phyloP scores from a whole-genome alignment of 352 stramenopile species.

The Pythium myriotylum region DNA sequence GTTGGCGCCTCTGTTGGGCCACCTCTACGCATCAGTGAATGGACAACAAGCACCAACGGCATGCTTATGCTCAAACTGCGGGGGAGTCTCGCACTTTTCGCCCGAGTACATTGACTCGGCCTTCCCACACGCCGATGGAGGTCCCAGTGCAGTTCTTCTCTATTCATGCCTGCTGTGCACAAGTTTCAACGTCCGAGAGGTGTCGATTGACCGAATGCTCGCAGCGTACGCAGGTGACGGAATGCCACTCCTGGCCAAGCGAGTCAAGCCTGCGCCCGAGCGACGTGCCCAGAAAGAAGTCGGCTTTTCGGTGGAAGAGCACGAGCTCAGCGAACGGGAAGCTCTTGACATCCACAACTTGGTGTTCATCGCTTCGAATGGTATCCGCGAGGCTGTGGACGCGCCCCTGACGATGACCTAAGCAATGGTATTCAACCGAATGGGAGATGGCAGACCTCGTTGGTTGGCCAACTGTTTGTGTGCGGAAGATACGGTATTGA shows the following conservation, averaged over 20 bases:
- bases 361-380: constrained; percentile 53
- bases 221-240: constrained; percentile 50
- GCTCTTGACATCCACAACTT: constrained; percentile 40
- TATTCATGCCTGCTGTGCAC: constrained; percentile 70
- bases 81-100: constrained; percentile 57
- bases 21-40: constrained; percentile 28
- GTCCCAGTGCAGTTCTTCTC: constrained; percentile 31
- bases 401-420: background rate
- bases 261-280: constrained; percentile 33
- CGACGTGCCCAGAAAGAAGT: constrained; percentile 36
- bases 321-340: constrained; percentile 34
- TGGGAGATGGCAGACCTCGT: too few species aligned
- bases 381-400: constrained; percentile 51
- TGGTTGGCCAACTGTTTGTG: too few species aligned
- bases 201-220: constrained; percentile 57
- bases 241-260: constrained; percentile 37
- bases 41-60: constrained; percentile 44
- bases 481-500: too few species aligned
- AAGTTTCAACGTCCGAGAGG: constrained; percentile 74
- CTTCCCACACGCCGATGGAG: background rate
- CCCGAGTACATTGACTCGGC: constrained; percentile 41
- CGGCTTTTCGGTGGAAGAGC: constrained; percentile 24
- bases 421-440: background rate
- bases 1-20: constrained; percentile 40
- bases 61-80: constrained; percentile 63